Percentiles rank a stretch among this genome's conserved stretches.
These are phyloP conservation scores for Paecilomyces sp. DNA, from an alignment of 2,329 filamentous ascomycete species.

Conservation along the genomic window DNA sequence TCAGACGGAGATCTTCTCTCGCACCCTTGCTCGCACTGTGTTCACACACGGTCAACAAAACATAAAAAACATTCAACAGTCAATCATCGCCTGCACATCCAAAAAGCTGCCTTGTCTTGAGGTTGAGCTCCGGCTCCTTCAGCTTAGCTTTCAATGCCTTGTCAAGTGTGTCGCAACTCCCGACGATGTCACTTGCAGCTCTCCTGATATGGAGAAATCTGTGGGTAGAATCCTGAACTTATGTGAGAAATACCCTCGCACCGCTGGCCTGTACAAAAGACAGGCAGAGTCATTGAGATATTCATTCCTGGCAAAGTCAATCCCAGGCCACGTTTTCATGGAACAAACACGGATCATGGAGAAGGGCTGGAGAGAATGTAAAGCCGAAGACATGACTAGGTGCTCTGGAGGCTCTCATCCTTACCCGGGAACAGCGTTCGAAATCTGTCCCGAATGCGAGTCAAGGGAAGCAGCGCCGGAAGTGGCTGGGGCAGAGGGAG, in stretches of 20 bases:
- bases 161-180: background rate
- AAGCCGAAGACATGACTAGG: constrained; percentile 3
- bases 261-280: constrained; percentile 4
- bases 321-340: constrained; percentile 1
- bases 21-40: constrained; percentile 8
- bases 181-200: background rate
- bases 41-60: constrained; percentile 10
- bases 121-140: constrained; percentile 15
- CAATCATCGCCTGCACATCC: constrained; percentile 5
- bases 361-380: constrained; percentile 7
- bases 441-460: constrained; percentile 12
- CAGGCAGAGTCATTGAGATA: background rate
- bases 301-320: background rate
- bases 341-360: constrained; percentile 7
- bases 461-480: constrained; percentile 1
- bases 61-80: constrained; percentile 5
- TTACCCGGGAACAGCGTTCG: constrained; percentile 10
- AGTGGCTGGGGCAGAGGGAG: background rate
- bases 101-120: constrained; percentile 13
- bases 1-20: constrained; percentile 11
- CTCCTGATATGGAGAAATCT: background rate
- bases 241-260: constrained; percentile 4
- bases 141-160: constrained; percentile 11
- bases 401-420: constrained; percentile 7
- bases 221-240: constrained; percentile 1